Conservation (phyloP, 116 monocot genomes). For the Zostera marina region DNA sequence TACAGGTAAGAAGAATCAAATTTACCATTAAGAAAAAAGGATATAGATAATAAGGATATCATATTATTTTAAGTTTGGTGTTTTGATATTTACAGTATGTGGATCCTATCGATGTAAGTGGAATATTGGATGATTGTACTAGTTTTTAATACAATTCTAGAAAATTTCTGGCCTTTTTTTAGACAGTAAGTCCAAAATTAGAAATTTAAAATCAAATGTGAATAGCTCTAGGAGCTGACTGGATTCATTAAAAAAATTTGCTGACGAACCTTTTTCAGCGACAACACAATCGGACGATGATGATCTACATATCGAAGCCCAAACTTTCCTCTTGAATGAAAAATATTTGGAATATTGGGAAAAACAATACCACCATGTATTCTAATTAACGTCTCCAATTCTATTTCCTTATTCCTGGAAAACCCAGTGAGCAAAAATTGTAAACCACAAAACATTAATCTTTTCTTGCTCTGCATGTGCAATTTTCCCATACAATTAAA, state of each 20-base stretch:
- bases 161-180: too few species aligned
- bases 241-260: too few species aligned
- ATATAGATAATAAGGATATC: too few species aligned
- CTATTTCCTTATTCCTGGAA: slow-evolving; percentile 34
- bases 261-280: slow-evolving; percentile 48
- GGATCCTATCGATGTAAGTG: too few species aligned
- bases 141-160: too few species aligned
- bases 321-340: slow-evolving; percentile 17
- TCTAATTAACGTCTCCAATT: slow-evolving; percentile 42
- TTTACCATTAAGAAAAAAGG: too few species aligned
- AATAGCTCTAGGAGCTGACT: too few species aligned
- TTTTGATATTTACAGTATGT: too few species aligned
- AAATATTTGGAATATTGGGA: slow-evolving; percentile 28
- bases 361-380: slow-evolving; percentile 59
- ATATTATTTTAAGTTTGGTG: too few species aligned
- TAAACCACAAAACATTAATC: slow-evolving; percentile 41
- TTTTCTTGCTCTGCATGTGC: slow-evolving; percentile 9
- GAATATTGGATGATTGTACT: too few species aligned
- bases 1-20: too few species aligned
- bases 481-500: slow-evolving; percentile 6
- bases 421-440: slow-evolving; percentile 82
- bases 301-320: slow-evolving; percentile 1
- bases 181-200: too few species aligned
- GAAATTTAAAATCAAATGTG: background rate
- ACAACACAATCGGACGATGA: slow-evolving; percentile 46